Percentiles rank a stretch among this genome's conserved stretches.
Conservation (phyloP, 495 filamentous ascomycete species). For the Xylaria palmicola region DNA sequence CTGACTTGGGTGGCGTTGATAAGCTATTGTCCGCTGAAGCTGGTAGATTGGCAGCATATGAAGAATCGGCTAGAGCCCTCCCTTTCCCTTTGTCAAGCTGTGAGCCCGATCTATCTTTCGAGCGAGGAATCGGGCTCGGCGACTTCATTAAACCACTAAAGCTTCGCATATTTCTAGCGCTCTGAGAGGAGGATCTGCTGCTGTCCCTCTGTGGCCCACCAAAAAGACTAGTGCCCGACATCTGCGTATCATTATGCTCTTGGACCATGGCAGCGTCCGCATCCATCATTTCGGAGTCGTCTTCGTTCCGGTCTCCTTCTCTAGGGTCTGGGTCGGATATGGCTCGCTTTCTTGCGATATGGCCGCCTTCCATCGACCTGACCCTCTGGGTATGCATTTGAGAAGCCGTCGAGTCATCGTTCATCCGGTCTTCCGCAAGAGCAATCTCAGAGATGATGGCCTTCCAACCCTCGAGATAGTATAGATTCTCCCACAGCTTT, state of each 20-base stretch:
- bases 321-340: constrained; percentile 32
- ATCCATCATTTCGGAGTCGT: constrained; percentile 49
- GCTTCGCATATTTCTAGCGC: constrained; percentile 22
- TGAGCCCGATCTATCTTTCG: constrained; percentile 11
- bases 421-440: constrained; percentile 62
- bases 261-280: constrained; percentile 25
- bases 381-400: constrained; percentile 29
- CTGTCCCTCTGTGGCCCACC: constrained; percentile 26
- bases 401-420: constrained; percentile 23
- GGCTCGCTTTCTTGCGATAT: constrained; percentile 46
- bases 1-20: constrained; percentile 31
- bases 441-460: constrained; percentile 64
- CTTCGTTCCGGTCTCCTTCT: constrained; percentile 29
- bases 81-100: constrained; percentile 36
- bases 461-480: constrained; percentile 81
- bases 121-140: constrained; percentile 28
- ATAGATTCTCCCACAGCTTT: constrained; percentile 81
- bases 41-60: constrained; percentile 26
- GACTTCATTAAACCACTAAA: constrained; percentile 27
- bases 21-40: constrained; percentile 23
- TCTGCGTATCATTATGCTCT: constrained; percentile 30
- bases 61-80: constrained; percentile 22
- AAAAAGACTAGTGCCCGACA: constrained; percentile 36
- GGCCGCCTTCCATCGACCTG: constrained; percentile 38
- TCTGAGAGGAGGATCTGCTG: constrained; percentile 28